phyloP scores from a whole-genome alignment of 2,329 filamentous ascomycete genomes.

The Orbilia ellipsospora region DNA sequence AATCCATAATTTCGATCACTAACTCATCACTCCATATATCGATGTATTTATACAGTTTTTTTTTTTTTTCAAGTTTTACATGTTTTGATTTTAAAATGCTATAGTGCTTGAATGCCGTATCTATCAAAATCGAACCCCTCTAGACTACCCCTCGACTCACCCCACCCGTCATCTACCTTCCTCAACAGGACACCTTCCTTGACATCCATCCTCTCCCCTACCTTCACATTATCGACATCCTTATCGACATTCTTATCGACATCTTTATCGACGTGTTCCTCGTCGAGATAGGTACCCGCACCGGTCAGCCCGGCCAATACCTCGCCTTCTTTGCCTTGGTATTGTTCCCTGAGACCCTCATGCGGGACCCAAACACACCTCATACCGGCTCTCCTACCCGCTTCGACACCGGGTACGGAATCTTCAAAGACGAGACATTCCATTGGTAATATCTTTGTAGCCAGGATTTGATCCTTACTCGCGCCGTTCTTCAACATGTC shows the following conservation, averaged over 20 bases:
- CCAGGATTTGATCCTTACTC: conserved; percentile 43
- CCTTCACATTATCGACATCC: conserved; percentile 60
- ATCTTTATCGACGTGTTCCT: conserved; percentile 2
- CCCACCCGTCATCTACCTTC: conserved; percentile 72
- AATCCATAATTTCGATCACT: too few species aligned
- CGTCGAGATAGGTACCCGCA: conserved; percentile 67
- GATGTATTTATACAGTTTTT: background rate
- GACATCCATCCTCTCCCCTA: conserved; percentile 62
- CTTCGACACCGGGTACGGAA: conserved; percentile 90
- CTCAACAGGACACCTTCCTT: conserved; percentile 66
- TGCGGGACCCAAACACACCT: conserved; percentile 93
- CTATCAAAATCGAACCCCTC: conserved; percentile 71
- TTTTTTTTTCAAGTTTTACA: background rate
- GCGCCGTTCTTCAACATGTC: conserved; percentile 47
- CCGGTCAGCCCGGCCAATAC: conserved; percentile 86
- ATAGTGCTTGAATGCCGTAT: conserved; percentile 67
- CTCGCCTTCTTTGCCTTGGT: conserved; percentile 77
- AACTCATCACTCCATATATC: too few species aligned
- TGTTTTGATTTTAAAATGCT: background rate
- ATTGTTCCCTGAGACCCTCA: conserved; percentile 79
- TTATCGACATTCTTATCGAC: conserved; percentile 16
- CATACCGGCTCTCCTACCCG: conserved; percentile 91
- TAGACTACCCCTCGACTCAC: conserved; percentile 66
- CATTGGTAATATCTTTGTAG: conserved; percentile 74
- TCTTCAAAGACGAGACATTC: conserved; percentile 98